These are phyloP conservation scores for Chionographis japonica DNA, from an alignment of 106 monocot genomes.

Conservation along the genomic window DNA sequence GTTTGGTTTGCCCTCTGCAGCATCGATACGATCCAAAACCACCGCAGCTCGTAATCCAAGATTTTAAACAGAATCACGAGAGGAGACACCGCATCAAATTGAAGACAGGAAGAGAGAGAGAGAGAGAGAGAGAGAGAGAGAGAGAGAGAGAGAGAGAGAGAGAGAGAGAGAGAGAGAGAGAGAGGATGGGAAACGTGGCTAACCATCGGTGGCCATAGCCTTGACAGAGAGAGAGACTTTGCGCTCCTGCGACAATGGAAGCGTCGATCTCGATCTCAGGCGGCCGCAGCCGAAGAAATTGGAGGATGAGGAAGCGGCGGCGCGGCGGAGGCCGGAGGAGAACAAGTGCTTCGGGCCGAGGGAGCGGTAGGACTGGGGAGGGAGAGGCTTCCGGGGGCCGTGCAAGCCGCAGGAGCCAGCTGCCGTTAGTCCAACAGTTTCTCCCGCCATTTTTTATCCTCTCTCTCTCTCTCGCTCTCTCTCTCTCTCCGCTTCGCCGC, in stretches of 20 bases:
- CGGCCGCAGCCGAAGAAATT: conserved; percentile 13
- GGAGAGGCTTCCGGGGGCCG: conserved; percentile 1
- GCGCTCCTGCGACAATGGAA: background rate
- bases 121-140: too few relatives aligned
- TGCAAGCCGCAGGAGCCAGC: conserved; percentile 2
- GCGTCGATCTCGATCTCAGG: conserved; percentile 3
- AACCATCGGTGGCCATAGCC: conserved; percentile 26
- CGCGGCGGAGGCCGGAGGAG: conserved; percentile 7
- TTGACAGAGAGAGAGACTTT: conserved; percentile 12
- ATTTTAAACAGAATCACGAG: too few relatives aligned
- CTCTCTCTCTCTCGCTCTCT: background rate
- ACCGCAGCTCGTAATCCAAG: too few relatives aligned
- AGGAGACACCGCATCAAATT: too few relatives aligned
- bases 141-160: too few relatives aligned
- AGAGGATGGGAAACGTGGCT: background rate
- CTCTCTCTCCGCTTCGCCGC: background rate
- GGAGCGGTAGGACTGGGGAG: conserved; percentile 9
- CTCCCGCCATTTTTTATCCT: conserved; percentile 17
- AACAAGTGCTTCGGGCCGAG: conserved; percentile 11
- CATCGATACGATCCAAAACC: too few relatives aligned
- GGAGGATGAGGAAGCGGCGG: conserved; percentile 14
- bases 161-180: too few relatives aligned
- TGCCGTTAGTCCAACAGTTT: conserved; percentile 12
- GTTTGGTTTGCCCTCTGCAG: too few relatives aligned
- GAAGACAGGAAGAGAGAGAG: too few relatives aligned